Evolutionary conservation across 352 stramenopile genomes (phyloP).

Genomic region (Phytophthora crassamura): DNA sequence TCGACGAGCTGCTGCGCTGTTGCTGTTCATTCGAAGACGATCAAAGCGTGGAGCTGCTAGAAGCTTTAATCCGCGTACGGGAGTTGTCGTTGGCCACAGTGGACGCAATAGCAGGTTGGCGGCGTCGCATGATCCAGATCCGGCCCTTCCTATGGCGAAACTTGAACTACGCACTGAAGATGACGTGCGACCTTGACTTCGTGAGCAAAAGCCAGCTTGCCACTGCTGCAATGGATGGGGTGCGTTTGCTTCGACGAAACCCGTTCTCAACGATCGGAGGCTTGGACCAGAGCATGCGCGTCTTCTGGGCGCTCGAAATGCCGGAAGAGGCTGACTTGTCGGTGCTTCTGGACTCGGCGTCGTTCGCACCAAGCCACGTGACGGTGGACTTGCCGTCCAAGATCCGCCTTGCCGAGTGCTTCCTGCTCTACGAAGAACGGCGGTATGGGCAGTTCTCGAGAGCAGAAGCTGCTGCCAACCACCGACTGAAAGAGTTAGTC

Average conservation of each 20-base stretch:
- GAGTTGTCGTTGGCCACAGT: conserved; percentile 57
- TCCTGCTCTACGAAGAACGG: conserved; percentile 65
- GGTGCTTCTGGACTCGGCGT: conserved; percentile 62
- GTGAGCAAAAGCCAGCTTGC: conserved; percentile 71
- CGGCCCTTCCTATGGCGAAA: conserved; percentile 67
- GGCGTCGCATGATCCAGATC: conserved; percentile 62
- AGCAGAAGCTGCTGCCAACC: conserved; percentile 41
- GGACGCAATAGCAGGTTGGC: conserved; percentile 66
- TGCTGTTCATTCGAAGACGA: conserved; percentile 65
- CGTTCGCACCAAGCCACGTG: conserved; percentile 42
- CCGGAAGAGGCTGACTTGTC: conserved; percentile 60
- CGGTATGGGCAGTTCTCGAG: conserved; percentile 50
- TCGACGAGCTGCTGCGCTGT: conserved; percentile 57
- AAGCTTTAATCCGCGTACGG: conserved; percentile 57
- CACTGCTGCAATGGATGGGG: conserved; percentile 59
- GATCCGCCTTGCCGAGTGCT: conserved; percentile 63
- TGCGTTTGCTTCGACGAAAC: conserved; percentile 64
- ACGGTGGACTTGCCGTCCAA: conserved; percentile 50
- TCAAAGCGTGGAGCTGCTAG: conserved; percentile 49
- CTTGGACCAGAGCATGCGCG: conserved; percentile 66
- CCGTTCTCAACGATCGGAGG: conserved; percentile 78
- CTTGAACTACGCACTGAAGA: conserved; percentile 74
- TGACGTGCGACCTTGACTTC: conserved; percentile 76
- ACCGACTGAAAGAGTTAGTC: conserved; percentile 60
- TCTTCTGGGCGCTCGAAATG: conserved; percentile 61